These are phyloP conservation scores for Clavaria fumosa DNA, from an alignment of 768 basidiomycete species.

Conservation along the genomic window DNA sequence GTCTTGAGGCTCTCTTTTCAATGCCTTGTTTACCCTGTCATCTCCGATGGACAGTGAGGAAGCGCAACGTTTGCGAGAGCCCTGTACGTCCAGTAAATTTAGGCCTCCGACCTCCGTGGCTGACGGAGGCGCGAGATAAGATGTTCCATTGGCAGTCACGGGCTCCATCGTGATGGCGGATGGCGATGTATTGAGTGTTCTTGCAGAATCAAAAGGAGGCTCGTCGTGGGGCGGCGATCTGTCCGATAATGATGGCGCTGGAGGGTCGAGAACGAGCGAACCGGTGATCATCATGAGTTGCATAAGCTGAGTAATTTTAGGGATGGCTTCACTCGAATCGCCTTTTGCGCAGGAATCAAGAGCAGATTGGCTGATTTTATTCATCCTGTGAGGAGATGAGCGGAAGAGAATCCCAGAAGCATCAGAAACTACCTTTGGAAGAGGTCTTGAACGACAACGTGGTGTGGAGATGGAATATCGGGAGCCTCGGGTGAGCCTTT, in stretches of 20 bases:
- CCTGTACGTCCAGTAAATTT: constrained; percentile 15
- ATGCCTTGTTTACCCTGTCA: constrained; percentile 27
- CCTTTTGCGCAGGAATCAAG: constrained; percentile 32
- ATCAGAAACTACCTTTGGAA: constrained; percentile 3
- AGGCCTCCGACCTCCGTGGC: neutral
- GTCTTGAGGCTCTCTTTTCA: constrained; percentile 35
- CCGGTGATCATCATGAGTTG: constrained; percentile 37
- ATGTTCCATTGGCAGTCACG: too few species aligned
- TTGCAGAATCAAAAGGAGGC: neutral
- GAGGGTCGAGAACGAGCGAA: constrained; percentile 34
- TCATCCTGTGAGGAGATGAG: constrained; percentile 30
- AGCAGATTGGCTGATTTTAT: constrained; percentile 42
- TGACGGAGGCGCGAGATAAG: neutral
- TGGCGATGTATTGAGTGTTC: neutral
- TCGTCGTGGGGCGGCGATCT: neutral
- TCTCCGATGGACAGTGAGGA: constrained; percentile 21
- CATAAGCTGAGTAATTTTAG: constrained; percentile 39
- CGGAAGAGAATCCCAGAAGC: constrained; percentile 3
- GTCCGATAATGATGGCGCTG: constrained; percentile 12
- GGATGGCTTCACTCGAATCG: constrained; percentile 32
- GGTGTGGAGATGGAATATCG: constrained; percentile 19
- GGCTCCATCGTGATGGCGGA: neutral
- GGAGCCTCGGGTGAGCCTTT: constrained; percentile 12
- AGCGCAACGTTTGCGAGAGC: constrained; percentile 28
- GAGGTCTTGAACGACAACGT: neutral